These are phyloP conservation scores for Boletus rex-veris DNA, from an alignment of 768 basidiomycete species.

Conservation along the genomic window DNA sequence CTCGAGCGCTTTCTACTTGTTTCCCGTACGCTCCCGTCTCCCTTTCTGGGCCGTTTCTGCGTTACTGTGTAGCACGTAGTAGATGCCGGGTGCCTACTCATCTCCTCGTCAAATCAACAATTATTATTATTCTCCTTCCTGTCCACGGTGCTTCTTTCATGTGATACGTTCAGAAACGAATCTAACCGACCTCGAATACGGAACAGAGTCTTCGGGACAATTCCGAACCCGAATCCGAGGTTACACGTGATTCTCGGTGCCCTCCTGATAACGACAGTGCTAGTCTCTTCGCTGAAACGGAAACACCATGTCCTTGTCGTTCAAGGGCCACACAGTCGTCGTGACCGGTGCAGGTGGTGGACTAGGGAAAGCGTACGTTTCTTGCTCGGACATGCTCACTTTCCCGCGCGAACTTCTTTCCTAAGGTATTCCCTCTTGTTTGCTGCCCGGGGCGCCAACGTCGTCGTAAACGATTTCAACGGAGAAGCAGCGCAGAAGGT, in stretches of 20 bases:
- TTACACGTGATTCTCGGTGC: constrained; percentile 11
- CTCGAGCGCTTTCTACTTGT: constrained; percentile 29
- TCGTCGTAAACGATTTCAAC: constrained; percentile 96
- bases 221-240: neutral
- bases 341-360: constrained; percentile 97
- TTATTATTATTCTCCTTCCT: constrained; percentile 27
- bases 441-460: constrained; percentile 88
- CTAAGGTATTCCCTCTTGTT: constrained; percentile 88
- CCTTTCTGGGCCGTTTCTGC: constrained; percentile 24
- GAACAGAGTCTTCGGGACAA: neutral
- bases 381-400: neutral
- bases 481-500: constrained; percentile 85
- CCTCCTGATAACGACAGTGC: neutral
- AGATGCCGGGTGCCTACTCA: constrained; percentile 34
- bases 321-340: constrained; percentile 88
- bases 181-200: too few relatives aligned
- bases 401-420: neutral
- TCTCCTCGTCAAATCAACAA: constrained; percentile 19
- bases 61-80: constrained; percentile 34
- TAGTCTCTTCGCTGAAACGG: neutral
- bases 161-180: too few relatives aligned
- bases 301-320: constrained; percentile 50
- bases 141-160: neutral
- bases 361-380: constrained; percentile 80
- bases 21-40: constrained; percentile 30